Base-by-base conservation (phyloP, 371 early-diverging fungal species). In the Catenaria anguillulae region DNA sequence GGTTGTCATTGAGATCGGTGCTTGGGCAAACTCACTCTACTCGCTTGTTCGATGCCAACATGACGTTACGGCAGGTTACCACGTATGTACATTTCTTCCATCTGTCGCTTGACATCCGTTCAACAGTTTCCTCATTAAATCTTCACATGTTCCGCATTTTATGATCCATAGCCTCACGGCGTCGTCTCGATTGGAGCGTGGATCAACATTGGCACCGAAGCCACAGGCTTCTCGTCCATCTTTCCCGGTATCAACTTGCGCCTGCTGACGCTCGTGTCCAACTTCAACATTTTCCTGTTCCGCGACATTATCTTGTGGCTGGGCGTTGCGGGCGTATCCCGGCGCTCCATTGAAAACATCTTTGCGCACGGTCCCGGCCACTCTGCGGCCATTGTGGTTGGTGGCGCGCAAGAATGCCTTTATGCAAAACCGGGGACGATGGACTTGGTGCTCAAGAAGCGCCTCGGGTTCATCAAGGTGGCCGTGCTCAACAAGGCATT, bases 101-200 rank as follows among this genome's bases (percentile, higher is more conserved):
- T n/a, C n/a, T n/a, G n/a, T n/a, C n/a, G n/a, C n/a, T n/a, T n/a
- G n/a, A n/a, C n/a, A n/a, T n/a, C n/a, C n/a, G n/a, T n/a, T n/a
- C n/a, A n/a, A n/a, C n/a, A n/a, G n/a, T n/a, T n/a, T n/a, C n/a
- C n/a, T n/a, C n/a, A n/a, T n/a, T n/a, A n/a, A n/a, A n/a, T n/a
- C n/a, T n/a, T n/a, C n/a, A n/a, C n/a, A n/a, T n/a, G n/a, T n/a
- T n/a, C n/a, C n/a, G n/a, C n/a, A n/a, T n/a, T n/a, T n/a, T n/a
- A n/a, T n/a, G n/a, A n/a, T n/a, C n/a, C n/a, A n/a, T 85, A 50
- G 29, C 52, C 52, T 13, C 52, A 50, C 31, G 52, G 52, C 21
- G 85, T 93, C 61, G 83, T 93, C 62, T 78, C 83, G 10, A 76
- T 88, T 65, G 91, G 91, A 4, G 89, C 90, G 0, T 84, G 84